phyloP scores from a whole-genome alignment of 2,329 filamentous ascomycete species.

The Proliferodiscus dingleyae region DNA sequence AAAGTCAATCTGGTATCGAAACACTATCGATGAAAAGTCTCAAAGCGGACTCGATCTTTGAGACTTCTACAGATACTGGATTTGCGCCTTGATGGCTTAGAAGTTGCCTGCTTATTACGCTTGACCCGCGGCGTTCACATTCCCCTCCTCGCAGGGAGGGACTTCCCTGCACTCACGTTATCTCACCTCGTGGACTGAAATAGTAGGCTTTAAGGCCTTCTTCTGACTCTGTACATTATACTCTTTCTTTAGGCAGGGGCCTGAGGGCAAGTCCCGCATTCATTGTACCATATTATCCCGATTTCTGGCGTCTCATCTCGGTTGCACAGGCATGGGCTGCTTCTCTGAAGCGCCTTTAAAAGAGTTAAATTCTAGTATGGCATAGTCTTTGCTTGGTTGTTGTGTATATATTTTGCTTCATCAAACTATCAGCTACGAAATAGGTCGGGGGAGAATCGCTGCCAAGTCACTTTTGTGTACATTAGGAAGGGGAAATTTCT shows the following conservation, averaged over 20 bases:
- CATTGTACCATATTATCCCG: constrained; percentile 4
- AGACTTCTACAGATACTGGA: no score
- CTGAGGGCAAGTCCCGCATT: not conserved
- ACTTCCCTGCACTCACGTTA: constrained; percentile 1
- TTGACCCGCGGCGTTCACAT: constrained; percentile 6
- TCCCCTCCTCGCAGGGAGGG: not conserved
- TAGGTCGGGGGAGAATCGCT: no score
- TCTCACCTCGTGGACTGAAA: not conserved
- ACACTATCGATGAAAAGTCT: no score
- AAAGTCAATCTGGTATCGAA: constrained; percentile 2
- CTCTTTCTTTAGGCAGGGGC: not conserved
- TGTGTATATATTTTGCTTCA: constrained; percentile 5
- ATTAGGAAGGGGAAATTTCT: no score
- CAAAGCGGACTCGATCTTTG: no score
- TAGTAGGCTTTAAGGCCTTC: not conserved
- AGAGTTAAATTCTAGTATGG: not conserved
- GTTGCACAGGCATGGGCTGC: constrained; percentile 3
- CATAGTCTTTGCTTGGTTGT: no score
- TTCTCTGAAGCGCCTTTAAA: not conserved
- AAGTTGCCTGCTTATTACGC: constrained; percentile 23
- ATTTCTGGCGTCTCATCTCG: not conserved
- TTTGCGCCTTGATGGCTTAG: constrained; percentile 18
- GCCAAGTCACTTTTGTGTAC: no score
- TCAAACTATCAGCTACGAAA: no score
- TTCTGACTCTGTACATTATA: not conserved